Evolutionary conservation across 139 green algal species (phyloP).

Genomic region (Spirogloea muscicola): DNA sequence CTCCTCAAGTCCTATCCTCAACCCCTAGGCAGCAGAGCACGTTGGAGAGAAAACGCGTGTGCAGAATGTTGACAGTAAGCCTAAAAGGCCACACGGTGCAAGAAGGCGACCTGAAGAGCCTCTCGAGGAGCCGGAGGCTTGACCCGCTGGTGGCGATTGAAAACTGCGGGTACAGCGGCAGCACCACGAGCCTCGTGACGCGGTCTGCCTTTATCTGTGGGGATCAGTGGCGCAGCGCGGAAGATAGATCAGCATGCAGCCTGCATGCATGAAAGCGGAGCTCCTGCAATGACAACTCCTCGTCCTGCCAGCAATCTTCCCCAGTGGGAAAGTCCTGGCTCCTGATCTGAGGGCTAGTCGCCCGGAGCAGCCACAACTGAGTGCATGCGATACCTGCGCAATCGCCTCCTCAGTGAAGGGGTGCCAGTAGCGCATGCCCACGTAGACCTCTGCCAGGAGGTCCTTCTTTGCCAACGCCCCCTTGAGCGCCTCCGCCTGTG

Average conservation of each 20-base stretch:
- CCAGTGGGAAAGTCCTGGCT: too few relatives aligned
- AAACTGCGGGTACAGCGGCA: conserved; percentile 96
- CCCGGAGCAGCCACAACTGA: too few relatives aligned
- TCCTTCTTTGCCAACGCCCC: conserved; percentile 43
- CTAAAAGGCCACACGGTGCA: too few relatives aligned
- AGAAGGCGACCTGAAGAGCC: conserved; percentile 63
- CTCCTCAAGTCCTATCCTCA: too few relatives aligned
- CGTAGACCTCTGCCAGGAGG: conserved; percentile 70
- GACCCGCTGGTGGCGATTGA: conserved; percentile 90
- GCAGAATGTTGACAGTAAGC: neutral
- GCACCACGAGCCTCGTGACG: conserved; percentile 80
- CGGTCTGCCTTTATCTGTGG: conserved; percentile 78
- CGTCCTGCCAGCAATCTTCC: too few relatives aligned
- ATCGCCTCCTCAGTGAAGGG: conserved; percentile 97
- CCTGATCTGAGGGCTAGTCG: too few relatives aligned
- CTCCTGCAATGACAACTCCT: too few relatives aligned
- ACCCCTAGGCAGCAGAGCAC: too few relatives aligned
- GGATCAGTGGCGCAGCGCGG: neutral
- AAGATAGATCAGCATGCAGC: neutral
- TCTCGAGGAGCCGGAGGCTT: conserved; percentile 84
- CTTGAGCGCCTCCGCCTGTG: conserved; percentile 65
- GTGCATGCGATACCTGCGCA: too few relatives aligned
- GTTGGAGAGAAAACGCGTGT: too few relatives aligned
- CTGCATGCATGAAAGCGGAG: too few relatives aligned
- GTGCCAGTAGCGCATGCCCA: conserved; percentile 99